phyloP scores from a whole-genome alignment of 192 early-diverging fungal genomes.

The Rhizoclosmatium sp. region DNA sequence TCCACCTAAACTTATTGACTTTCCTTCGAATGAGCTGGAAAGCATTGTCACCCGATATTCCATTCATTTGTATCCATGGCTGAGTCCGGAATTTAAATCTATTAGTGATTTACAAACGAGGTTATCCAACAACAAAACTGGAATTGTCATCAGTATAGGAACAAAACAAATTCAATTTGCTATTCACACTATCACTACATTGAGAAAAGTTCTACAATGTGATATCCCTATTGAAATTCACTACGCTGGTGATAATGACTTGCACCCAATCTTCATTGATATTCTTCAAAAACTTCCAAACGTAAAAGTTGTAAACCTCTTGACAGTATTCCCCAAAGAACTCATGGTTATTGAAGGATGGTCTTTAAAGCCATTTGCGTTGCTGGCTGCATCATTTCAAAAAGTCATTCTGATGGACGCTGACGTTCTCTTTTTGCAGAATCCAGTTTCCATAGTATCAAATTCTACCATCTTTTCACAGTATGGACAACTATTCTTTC shows the following conservation, averaged over 20 bases:
- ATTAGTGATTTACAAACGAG: not conserved
- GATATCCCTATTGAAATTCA: conserved; percentile 65
- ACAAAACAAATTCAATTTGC: conserved; percentile 22
- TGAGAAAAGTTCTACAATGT: conserved; percentile 41
- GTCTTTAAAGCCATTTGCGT: conserved; percentile 66
- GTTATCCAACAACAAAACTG: not conserved
- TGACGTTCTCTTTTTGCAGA: conserved; percentile 71
- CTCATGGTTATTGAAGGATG: conserved; percentile 1
- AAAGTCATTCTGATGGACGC: conserved; percentile 75
- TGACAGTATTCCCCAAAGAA: conserved; percentile 39
- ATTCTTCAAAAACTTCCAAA: conserved; percentile 6
- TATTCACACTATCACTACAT: conserved; percentile 1
- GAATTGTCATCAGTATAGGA: conserved; percentile 19
- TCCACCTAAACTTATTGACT: too few relatives aligned
- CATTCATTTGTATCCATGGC: conserved; percentile 15
- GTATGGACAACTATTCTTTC: conserved; percentile 64
- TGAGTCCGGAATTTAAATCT: not conserved
- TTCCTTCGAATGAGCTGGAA: too few relatives aligned
- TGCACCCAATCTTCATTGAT: not conserved
- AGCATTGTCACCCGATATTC: too few relatives aligned
- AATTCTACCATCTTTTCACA: conserved; percentile 42
- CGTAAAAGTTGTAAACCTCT: conserved; percentile 36
- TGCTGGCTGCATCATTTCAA: conserved; percentile 66
- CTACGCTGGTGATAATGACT: conserved; percentile 48
- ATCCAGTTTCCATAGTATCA: conserved; percentile 60